phyloP scores from a whole-genome alignment of 441 rosid genomes.

The Raphanus hybrid region DNA sequence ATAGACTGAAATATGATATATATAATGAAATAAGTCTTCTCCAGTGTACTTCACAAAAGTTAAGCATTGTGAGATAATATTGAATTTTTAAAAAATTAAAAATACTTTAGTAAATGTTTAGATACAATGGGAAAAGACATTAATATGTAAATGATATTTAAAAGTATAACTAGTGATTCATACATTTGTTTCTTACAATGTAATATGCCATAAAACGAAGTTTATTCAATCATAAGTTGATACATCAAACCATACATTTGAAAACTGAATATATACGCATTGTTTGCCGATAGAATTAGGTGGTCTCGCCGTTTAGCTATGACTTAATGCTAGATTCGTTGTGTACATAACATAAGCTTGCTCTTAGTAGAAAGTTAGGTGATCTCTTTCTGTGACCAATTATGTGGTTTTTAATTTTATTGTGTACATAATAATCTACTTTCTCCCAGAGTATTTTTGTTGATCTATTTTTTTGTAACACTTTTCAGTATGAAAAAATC shows the following conservation, averaged over 20 bases:
- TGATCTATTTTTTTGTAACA: neutral
- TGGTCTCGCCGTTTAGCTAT: neutral
- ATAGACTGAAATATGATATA: too few species aligned
- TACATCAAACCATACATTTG: neutral
- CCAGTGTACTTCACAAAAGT: too few species aligned
- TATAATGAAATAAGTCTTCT: too few species aligned
- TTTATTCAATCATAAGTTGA: neutral
- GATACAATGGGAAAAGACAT: too few species aligned
- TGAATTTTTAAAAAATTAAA: too few species aligned
- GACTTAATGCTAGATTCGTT: slow-evolving; percentile 6
- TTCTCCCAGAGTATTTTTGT: neutral
- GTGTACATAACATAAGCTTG: neutral
- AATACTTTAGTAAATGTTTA: too few species aligned
- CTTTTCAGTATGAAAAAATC: neutral
- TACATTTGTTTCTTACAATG: neutral
- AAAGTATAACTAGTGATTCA: neutral
- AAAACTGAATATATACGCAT: slow-evolving; percentile 13
- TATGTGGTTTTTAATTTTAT: slow-evolving; percentile 9
- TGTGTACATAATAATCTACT: neutral
- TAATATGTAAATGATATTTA: neutral
- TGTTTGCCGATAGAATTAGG: slow-evolving; percentile 5
- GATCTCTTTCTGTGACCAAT: slow-evolving; percentile 16
- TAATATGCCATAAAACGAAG: neutral
- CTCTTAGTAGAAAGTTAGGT: slow-evolving; percentile 24
- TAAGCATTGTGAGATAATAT: too few species aligned